Evolutionary conservation across 495 filamentous ascomycete species (phyloP).

Genomic region (Talaromyces ruber): DNA sequence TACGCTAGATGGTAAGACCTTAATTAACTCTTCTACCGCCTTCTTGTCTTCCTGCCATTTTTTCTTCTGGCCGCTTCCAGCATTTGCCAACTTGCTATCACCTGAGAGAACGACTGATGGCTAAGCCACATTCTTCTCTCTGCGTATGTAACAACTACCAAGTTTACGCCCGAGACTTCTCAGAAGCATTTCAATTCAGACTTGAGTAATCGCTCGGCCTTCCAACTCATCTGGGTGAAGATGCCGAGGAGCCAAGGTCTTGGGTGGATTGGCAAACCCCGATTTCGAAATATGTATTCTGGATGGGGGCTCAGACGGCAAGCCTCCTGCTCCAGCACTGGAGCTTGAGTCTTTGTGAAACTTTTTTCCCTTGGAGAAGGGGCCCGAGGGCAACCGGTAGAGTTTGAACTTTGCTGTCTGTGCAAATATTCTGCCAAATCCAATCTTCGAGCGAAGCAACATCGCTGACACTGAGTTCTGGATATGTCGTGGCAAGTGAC

Average conservation of each 20-base stretch:
- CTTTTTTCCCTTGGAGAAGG: neutral
- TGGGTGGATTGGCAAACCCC: slow-evolving; percentile 1
- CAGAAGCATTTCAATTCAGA: neutral
- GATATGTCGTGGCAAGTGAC: neutral
- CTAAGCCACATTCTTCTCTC: neutral
- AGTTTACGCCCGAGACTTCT: neutral
- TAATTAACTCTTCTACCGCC: neutral
- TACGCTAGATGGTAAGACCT: neutral
- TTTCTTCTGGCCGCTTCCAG: neutral
- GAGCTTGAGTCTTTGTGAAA: neutral
- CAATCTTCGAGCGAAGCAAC: neutral
- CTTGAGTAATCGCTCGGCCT: neutral
- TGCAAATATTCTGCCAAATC: neutral
- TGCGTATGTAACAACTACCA: neutral
- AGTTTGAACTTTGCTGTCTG: neutral
- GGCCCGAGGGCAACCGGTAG: neutral
- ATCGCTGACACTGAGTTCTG: neutral
- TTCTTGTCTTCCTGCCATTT: neutral
- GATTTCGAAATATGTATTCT: neutral
- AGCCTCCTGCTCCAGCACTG: too few species aligned
- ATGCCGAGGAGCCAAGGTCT: slow-evolving; percentile 1
- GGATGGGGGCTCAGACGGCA: neutral
- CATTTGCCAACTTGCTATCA: neutral
- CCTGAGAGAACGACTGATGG: neutral
- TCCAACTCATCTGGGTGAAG: neutral